Conservation (phyloP, 306 rosid species). For the Lathyrus oleraceus region DNA sequence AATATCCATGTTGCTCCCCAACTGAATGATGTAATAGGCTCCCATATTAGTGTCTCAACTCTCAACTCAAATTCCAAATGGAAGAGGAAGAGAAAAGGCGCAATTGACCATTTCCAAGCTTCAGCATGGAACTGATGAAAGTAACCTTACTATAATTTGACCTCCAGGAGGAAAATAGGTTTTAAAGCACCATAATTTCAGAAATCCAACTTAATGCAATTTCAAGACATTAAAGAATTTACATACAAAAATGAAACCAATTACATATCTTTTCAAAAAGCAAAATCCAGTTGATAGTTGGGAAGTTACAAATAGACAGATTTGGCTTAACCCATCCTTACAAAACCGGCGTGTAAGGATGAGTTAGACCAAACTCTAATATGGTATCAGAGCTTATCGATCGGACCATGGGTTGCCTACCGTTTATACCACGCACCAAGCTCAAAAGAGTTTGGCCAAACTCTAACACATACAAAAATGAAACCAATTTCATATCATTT, state of each 20-base stretch:
- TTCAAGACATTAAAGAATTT: constrained; percentile 7
- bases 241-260: not conserved
- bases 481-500: not conserved
- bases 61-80: not conserved
- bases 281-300: not conserved
- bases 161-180: not conserved
- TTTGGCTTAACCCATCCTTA: too few species aligned
- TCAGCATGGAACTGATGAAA: constrained; percentile 1
- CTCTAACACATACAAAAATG: not conserved
- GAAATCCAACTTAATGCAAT: constrained; percentile 23
- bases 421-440: too few species aligned
- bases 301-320: constrained; percentile 7
- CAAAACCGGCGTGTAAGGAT: too few species aligned
- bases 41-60: not conserved
- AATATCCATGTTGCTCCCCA: not conserved
- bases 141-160: constrained; percentile 3
- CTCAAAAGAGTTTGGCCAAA: too few species aligned
- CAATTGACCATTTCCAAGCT: not conserved
- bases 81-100: not conserved
- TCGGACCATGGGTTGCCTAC: too few species aligned
- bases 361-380: too few species aligned
- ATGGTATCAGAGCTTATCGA: too few species aligned
- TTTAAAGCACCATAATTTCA: not conserved
- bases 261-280: constrained; percentile 2
- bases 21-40: constrained; percentile 4